Percentiles rank a stretch among this genome's conserved stretches.
These are phyloP conservation scores for Talaromyces sp. DNA, from an alignment of 2,329 filamentous ascomycete genomes.

Conservation along the genomic window DNA sequence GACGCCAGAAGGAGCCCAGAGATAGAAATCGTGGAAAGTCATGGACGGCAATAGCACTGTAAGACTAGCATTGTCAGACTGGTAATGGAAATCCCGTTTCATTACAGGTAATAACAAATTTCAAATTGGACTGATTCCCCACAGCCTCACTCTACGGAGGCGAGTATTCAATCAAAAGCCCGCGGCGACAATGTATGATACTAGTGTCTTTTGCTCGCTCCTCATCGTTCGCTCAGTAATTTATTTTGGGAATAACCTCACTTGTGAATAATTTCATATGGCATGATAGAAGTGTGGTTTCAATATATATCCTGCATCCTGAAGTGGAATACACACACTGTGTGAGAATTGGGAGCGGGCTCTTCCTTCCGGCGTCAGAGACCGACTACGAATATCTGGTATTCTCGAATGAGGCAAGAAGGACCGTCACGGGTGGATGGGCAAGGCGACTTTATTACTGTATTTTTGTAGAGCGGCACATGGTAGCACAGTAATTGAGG, in stretches of 20 bases:
- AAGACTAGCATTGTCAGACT: background rate
- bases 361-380: background rate
- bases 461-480: background rate
- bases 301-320: background rate
- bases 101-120: background rate
- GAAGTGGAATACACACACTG: background rate
- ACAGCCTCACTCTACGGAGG: background rate
- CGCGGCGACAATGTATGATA: background rate
- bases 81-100: background rate
- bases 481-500: background rate
- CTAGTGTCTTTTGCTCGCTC: background rate
- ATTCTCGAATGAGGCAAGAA: background rate
- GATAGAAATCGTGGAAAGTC: background rate
- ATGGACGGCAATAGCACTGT: background rate
- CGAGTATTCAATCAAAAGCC: background rate
- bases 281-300: background rate
- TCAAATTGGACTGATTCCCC: background rate
- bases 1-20: too few relatives aligned
- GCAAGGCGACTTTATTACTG: background rate
- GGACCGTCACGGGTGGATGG: background rate
- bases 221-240: background rate
- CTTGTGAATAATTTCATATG: background rate
- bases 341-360: background rate
- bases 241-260: background rate
- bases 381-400: background rate